phyloP scores from a whole-genome alignment of 495 filamentous ascomycete species.

The Tuber borchii region DNA sequence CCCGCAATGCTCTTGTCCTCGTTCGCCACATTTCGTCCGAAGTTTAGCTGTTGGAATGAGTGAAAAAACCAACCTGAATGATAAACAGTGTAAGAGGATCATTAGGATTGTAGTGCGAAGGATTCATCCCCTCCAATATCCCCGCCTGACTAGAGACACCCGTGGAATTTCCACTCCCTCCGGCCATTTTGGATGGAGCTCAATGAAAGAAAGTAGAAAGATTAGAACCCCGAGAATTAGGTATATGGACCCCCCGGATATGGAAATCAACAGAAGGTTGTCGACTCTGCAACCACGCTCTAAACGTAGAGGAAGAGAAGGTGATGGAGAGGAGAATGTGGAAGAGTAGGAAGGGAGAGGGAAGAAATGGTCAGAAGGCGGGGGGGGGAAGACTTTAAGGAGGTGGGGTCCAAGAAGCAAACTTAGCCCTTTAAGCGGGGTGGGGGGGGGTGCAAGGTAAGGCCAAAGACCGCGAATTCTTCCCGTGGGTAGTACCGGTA shows the following conservation, averaged over 20 bases:
- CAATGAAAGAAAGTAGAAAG: neutral
- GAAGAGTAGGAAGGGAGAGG: neutral
- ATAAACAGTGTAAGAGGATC: constrained; percentile 94
- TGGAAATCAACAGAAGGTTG: neutral
- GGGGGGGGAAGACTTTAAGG: neutral
- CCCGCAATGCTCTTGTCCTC: neutral
- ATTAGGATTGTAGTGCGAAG: constrained; percentile 60
- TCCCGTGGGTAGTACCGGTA: too few species aligned
- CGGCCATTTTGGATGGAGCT: neutral
- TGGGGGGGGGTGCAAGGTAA: neutral
- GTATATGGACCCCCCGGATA: neutral
- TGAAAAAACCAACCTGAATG: constrained; percentile 61
- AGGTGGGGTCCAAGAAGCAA: neutral
- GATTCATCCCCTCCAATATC: constrained; percentile 69
- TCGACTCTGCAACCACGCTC: neutral
- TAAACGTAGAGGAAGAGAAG: neutral
- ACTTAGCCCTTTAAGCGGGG: neutral
- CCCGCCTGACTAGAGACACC: constrained; percentile 56
- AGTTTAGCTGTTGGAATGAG: constrained; percentile 1
- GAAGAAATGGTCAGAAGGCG: neutral
- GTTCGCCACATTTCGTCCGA: neutral
- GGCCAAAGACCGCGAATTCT: neutral
- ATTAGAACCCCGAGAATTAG: neutral
- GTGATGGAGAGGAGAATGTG: neutral
- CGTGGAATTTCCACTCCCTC: constrained; percentile 4